Base-by-base conservation (phyloP, 2,329 filamentous ascomycete species). In the Fusarium tjaetaba region DNA sequence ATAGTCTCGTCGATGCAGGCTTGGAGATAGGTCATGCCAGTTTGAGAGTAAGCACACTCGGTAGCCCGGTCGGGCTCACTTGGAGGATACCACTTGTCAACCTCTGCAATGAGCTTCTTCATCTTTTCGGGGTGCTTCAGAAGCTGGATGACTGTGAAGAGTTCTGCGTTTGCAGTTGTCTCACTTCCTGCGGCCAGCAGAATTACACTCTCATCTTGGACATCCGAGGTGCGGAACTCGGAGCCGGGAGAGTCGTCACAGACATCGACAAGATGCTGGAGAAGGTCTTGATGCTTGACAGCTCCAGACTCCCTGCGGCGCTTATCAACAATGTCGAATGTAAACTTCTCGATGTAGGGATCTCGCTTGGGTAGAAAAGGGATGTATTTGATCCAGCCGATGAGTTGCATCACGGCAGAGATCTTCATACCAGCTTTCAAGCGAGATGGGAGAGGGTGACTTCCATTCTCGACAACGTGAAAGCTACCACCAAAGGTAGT, bases 401-500 rank as follows among this genome's bases (percentile, higher is more conserved):
- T 45, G 22, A 61, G 48, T 22, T 61, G 59, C 59, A 61, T 61
- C 11, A 61, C 59, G 8, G 48, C 59, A 30, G 59, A 61, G 22
- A 61, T 61, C 11, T 55, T 56, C 59, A 61, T 61, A 2, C 59
- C 59, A 15, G 59, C 59, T 30, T 61, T 61, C 7, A 61, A 24
- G 4, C 59, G 48, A 13, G 59, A 61, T 2, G 59, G 59, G 1
- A 61, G 48, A 20, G 59, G 59, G 22, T 61, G 59, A 4, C 59
- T 61, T 32, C 59, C 59, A 9, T 61, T 61, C 39, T 61, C 59
- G 10, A 61, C 48, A 5, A 61, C 59, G 30, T 56, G 41, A 8
- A 61, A 61, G 14, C 59, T 61, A 4, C 59, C 59, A 22, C 59
- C 49, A 45, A 61, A 61, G 11, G 59, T 61, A 20, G 59, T 61